Evolutionary conservation across 1,139 yeast genomes (phyloP), one percentile per base, ranked within the genome.

Genomic region (Trichomonascaceae sp.): DNA sequence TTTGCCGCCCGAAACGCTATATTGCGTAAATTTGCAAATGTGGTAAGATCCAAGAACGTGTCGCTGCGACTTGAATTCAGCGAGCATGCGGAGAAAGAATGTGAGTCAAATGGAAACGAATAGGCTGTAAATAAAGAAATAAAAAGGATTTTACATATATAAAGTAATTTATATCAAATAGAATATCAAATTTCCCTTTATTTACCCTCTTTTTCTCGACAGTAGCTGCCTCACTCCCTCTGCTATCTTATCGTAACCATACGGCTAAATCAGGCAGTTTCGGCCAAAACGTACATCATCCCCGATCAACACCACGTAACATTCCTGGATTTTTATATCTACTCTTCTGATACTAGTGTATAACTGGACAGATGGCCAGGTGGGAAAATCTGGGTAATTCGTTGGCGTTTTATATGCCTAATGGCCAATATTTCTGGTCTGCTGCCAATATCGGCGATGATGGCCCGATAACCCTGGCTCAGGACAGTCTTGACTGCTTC

Each of bases 401-500:
- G 15, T 36, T 36, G 41, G 41, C 41, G 41, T 36, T 36, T 36
- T 36, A 36, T 15, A 36, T 36, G 41, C 41, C 41, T n/a, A 36
- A 36, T 36, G 41, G 41, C 41, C 41, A 36, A 36, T 36, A 36
- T 15, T 3, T 36, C n/a, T 36, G 41, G 41, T 36, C 41, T 36
- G 41, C 41, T 3, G 41, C 41, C 41, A 13, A 9, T 36, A 17
- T 36, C 41, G 41, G 41, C 6, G 41, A 36, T 4, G 17, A 13
- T 9, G 41, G 41, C 41, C 41, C 17, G 41, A 36, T 36, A 6
- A 13, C 17, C 17, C 41, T 36, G 41, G 41, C 17, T 13, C 41
- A 36, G 17, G 32, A 12, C 20, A 27, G 13, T 3, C 46, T 48
- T 13, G 50, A 48, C 38, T 48, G 50, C 30, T 13, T 48, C 18